Conservation (phyloP, 2,329 filamentous ascomycete genomes). For the Hymenotorrendiella dingleyae region DNA sequence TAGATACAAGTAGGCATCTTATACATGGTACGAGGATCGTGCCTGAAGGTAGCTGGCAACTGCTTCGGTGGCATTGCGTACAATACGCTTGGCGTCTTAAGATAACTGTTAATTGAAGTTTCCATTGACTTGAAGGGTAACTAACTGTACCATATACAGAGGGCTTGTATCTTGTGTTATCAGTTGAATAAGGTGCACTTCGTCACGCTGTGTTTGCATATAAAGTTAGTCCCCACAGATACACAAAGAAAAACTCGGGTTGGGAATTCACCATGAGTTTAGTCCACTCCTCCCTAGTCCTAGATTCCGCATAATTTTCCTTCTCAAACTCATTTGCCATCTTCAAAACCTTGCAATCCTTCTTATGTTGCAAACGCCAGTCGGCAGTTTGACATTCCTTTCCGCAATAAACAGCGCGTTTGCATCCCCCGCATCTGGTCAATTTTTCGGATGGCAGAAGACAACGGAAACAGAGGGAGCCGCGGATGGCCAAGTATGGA, state of each 20-base stretch:
- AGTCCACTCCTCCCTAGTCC: not conserved
- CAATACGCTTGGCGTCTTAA: not conserved
- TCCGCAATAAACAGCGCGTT: not conserved
- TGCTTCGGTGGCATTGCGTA: not conserved
- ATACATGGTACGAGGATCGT: not conserved
- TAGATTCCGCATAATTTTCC: too few relatives aligned
- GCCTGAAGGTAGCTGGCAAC: not conserved
- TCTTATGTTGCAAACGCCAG: not conserved
- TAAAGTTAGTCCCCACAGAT: too few relatives aligned
- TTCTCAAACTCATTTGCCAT: not conserved
- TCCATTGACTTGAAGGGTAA: too few relatives aligned
- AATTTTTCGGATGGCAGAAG: not conserved
- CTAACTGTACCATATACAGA: not conserved
- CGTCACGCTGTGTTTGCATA: not conserved
- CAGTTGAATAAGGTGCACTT: not conserved
- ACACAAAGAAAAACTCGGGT: not conserved
- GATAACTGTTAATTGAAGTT: too few relatives aligned
- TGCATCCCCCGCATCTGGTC: not conserved
- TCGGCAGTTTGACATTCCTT: not conserved
- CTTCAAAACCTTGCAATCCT: not conserved
- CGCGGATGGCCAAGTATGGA: not conserved
- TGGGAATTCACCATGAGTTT: not conserved
- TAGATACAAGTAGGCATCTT: not conserved
- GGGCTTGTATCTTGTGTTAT: not conserved
- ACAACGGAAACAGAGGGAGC: conserved; percentile 1